Evolutionary conservation across 345 rosid genomes (phyloP), one percentile per base, ranked within the genome.

Genomic region (Heritiera littoralis): DNA sequence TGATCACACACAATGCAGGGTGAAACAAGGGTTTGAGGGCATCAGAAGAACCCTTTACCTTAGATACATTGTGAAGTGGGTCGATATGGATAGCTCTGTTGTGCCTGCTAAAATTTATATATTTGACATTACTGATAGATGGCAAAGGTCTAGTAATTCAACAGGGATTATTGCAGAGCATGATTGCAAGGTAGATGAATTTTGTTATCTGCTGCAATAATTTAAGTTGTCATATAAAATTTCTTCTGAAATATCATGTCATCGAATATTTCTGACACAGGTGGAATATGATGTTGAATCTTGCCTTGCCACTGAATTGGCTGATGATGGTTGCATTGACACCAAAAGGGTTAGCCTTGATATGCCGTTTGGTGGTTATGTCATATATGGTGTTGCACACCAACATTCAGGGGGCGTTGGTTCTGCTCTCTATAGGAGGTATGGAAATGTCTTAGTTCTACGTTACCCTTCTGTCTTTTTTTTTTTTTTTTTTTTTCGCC

Each of bases 341-440:
- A 51, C 70, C 79, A 88, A 83, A 82, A 93, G 86, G 59, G 79
- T 83, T 78, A 87, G 82, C 63, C 81, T 93, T 49, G 78, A 84
- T 81, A 81, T 93, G 87, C 97, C 97, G 38, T 78, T 82, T 32
- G 85, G 86, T 58, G 99, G 98, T 71, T 87, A 91, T 82, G 85
- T 95, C 48, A 82, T 95, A 69, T 95, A 95, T 79, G 94, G 96
- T 1, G 97, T 87, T 66, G 92, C 90, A 32, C 98, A 95, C 82
- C 95, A 90, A 80, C 98, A 95, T 72, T 70, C 90, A 0, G 95
- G 97, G 18, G 98, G 95, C 58, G 23, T 79, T 4, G 93, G 96
- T 78, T 87, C 90, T 81, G 80, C 90, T 82, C 88, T 95, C 2
- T 92, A 88, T 77, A 84, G 95, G 86, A 95, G 97, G 97, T 90